Evolutionary conservation across 2,329 filamentous ascomycete genomes (phyloP).

Genomic region (Keithomyces neogunnii): DNA sequence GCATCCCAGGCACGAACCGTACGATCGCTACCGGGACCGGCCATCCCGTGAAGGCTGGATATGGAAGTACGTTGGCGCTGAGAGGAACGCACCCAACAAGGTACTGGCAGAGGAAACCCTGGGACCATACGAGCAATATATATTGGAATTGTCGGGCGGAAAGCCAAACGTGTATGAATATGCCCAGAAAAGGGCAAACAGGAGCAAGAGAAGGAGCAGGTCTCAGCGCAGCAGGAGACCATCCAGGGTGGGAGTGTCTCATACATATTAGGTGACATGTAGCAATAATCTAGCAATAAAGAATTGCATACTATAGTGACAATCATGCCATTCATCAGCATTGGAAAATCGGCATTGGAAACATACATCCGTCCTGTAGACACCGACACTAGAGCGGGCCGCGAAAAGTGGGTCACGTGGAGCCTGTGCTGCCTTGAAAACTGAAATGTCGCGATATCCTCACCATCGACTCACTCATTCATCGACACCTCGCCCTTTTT

Average conservation of each 20-base stretch:
- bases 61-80: constrained; percentile 43
- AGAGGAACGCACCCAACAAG: constrained; percentile 29
- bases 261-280: neutral
- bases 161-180: constrained; percentile 34
- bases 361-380: too few relatives aligned
- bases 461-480: neutral
- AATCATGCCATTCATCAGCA: too few relatives aligned
- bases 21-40: constrained; percentile 13
- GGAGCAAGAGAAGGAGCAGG: constrained; percentile 9
- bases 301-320: too few relatives aligned
- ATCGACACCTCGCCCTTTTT: neutral
- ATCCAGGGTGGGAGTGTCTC: neutral
- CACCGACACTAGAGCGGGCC: too few relatives aligned
- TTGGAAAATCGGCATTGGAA: too few relatives aligned
- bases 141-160: constrained; percentile 36
- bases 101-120: constrained; percentile 45
- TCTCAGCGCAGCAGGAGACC: neutral
- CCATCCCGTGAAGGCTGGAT: constrained; percentile 33
- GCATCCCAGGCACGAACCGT: constrained; percentile 13
- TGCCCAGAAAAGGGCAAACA: constrained; percentile 21
- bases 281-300: too few relatives aligned
- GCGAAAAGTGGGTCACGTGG: constrained; percentile 4
- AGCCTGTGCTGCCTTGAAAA: neutral
- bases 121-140: constrained; percentile 42
- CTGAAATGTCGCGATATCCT: neutral